Evolutionary conservation across 495 filamentous ascomycete species (phyloP), one percentile per base, ranked within the genome.

Genomic region (Aspergillus carlsbadensis): DNA sequence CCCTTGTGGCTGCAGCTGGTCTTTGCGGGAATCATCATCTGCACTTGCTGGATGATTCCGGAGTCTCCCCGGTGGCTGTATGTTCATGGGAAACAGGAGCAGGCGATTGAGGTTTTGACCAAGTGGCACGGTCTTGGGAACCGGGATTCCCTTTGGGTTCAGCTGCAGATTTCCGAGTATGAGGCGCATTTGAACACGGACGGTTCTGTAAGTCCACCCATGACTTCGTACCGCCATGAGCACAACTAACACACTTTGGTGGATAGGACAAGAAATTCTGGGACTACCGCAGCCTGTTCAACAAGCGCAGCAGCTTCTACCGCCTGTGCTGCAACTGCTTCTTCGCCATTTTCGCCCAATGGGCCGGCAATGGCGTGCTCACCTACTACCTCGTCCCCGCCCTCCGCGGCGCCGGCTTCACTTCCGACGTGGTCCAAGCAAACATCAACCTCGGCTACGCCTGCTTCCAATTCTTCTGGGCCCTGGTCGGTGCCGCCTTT

Each of bases 101-200:
- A 81, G n/a, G 82, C 81, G 0, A 63, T 74, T 31, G 69, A 70
- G 0, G 69, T 84, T 0, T 67, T 87, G 10, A 69, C 77, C 3
- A 75, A 74, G 15, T 87, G 84, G 53, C 84, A 87, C 58, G 80
- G 85, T 43, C 79, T 83, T 37, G 77, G 76, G 10, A 69, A 80
- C 50, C 75, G 68, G 5, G 72, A 78, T 53, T 75, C 76, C 29
- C 73, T 70, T 11, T 54, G 51, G 22, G 51, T 54, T 11, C 14
- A 42, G 14, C 17, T 48, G n/a, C 53, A 35, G 42, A 7, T 48
- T n/a, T 22, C 22, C 22, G 49, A 52, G 34, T 52, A 52, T 35
- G 34, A 52, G 3, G 49, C 31, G 2, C 49, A 52, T 14, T 21
- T 52, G 49, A 52, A 52, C 34, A 36, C 39, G 49, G 49, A 52